Percentiles rank a stretch among this genome's conserved stretches.
Conservation (phyloP, 345 rosid genomes). For the Psidium friedrichsthalianum region DNA sequence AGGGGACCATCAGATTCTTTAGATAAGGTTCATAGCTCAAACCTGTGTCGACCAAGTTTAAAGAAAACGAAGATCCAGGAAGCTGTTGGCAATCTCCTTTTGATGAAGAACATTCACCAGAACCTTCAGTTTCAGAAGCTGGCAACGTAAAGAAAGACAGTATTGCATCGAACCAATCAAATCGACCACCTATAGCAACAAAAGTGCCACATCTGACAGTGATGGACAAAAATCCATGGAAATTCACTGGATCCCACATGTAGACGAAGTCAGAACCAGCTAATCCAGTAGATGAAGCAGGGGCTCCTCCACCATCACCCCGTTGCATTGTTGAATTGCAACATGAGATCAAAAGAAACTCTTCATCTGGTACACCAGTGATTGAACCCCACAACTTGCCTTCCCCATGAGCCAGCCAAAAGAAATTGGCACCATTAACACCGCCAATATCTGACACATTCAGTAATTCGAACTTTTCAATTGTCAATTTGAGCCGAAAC, state of each 20-base stretch:
- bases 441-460: constrained; percentile 73
- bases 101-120: constrained; percentile 14
- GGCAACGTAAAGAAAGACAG: constrained; percentile 56
- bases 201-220: constrained; percentile 66
- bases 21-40: constrained; percentile 77
- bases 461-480: constrained; percentile 48
- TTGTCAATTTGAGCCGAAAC: constrained; percentile 47
- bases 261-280: constrained; percentile 82
- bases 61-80: constrained; percentile 41
- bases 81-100: constrained; percentile 24
- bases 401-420: constrained; percentile 78
- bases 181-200: constrained; percentile 83
- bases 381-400: constrained; percentile 71
- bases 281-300: constrained; percentile 65
- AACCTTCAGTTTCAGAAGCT: constrained; percentile 21
- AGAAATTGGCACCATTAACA: constrained; percentile 42
- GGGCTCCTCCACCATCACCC: constrained; percentile 94
- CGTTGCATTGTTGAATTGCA: constrained; percentile 76
- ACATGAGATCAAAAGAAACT: constrained; percentile 71
- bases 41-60: constrained; percentile 75
- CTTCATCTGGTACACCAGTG: constrained; percentile 39
- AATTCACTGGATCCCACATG: constrained; percentile 44
- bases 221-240: constrained; percentile 40
- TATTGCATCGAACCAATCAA: constrained; percentile 80
- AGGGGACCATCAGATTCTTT: constrained; percentile 12